Percentiles rank a stretch among this genome's conserved stretches.
Conservation (phyloP, 768 basidiomycete genomes). For the Lentinula raphanica region DNA sequence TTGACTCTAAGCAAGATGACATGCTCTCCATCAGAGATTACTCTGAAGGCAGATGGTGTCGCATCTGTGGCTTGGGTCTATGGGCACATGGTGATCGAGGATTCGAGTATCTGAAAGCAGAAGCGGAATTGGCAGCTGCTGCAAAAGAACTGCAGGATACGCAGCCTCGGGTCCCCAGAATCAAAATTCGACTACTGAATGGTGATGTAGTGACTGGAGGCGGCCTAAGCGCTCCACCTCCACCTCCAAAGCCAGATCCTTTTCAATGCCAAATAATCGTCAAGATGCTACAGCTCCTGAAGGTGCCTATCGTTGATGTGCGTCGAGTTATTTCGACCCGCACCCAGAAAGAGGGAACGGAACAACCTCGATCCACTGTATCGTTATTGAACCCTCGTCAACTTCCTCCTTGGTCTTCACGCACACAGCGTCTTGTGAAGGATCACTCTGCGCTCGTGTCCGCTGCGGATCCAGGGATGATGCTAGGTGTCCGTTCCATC, state of each 20-base stretch:
- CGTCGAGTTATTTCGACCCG: background rate
- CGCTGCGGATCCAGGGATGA: conserved; percentile 28
- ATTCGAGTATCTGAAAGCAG: background rate
- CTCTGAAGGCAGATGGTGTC: conserved; percentile 7
- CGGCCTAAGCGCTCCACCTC: background rate
- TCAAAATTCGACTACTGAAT: background rate
- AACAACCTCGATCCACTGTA: background rate
- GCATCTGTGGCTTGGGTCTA: conserved; percentile 4
- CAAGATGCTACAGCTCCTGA: conserved; percentile 2
- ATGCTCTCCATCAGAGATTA: background rate
- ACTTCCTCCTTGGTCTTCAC: conserved; percentile 6
- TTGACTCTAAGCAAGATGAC: background rate
- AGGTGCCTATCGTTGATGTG: conserved; percentile 5
- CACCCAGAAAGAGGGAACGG: background rate
- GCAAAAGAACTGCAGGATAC: background rate
- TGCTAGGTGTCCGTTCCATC: conserved; percentile 24
- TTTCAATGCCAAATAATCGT: conserved; percentile 3
- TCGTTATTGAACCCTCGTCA: background rate
- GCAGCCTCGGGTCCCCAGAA: background rate
- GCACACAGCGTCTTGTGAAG: background rate
- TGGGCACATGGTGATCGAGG: conserved; percentile 6
- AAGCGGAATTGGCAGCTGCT: background rate
- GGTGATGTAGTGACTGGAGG: background rate
- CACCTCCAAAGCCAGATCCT: background rate
- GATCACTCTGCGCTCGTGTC: conserved; percentile 18